A percentile compares a stretch with the other conserved stretches of the same genome.
Conservation (phyloP, 1,284 basidiomycete species). For the Xanthoconium separans region DNA sequence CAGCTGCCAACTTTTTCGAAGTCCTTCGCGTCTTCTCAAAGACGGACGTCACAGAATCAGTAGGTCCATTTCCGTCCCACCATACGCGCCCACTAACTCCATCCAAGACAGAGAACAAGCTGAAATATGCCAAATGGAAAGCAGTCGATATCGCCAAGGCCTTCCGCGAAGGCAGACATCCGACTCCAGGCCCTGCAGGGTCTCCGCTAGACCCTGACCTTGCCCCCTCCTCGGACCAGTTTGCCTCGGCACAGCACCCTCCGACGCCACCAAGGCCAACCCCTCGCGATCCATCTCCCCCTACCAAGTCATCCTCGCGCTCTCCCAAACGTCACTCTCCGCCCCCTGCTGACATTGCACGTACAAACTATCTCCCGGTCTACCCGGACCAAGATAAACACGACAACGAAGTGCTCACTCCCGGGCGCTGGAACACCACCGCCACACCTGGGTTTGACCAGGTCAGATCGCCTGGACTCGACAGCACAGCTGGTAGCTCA, state of each 20-base stretch:
- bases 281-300: slow-evolving; percentile 22
- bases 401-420: slow-evolving; percentile 39
- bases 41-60: slow-evolving; percentile 48
- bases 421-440: slow-evolving; percentile 60
- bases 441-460: slow-evolving; percentile 56
- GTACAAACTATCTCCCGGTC: slow-evolving; percentile 29
- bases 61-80: slow-evolving; percentile 24
- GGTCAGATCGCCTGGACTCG: slow-evolving; percentile 7
- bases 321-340: slow-evolving; percentile 30
- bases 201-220: slow-evolving; percentile 38
- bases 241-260: slow-evolving; percentile 9
- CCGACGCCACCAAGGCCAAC: slow-evolving; percentile 22
- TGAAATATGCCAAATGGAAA: slow-evolving; percentile 91
- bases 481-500: slow-evolving; percentile 15
- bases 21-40: slow-evolving; percentile 75
- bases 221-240: slow-evolving; percentile 21
- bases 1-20: slow-evolving; percentile 86
- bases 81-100: neutral
- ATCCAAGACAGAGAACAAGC: slow-evolving; percentile 68
- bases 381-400: slow-evolving; percentile 18
- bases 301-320: slow-evolving; percentile 13
- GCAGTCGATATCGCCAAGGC: slow-evolving; percentile 88
- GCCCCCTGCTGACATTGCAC: slow-evolving; percentile 32
- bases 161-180: slow-evolving; percentile 80
- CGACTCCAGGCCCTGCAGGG: slow-evolving; percentile 62